These are phyloP conservation scores for Apiosordaria backusii DNA, from an alignment of 495 filamentous ascomycete species.

Conservation along the genomic window DNA sequence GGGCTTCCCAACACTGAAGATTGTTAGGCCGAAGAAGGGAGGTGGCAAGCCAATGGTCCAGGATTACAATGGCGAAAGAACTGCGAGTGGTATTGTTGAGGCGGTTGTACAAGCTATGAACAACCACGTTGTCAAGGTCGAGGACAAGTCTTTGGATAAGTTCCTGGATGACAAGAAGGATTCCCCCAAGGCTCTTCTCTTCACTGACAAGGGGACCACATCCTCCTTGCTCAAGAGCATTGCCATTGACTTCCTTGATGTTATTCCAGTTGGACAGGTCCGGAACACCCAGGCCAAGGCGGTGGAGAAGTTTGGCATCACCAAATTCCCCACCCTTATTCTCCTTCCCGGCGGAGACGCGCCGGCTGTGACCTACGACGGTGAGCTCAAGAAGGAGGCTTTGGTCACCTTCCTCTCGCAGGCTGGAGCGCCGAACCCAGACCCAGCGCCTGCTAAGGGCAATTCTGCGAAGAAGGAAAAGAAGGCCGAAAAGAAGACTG, in stretches of 20 bases:
- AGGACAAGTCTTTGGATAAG: slow-evolving; percentile 71
- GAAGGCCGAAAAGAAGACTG: slow-evolving; percentile 11
- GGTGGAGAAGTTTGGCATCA: slow-evolving; percentile 69
- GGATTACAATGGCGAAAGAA: slow-evolving; percentile 84
- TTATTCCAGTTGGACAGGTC: slow-evolving; percentile 78
- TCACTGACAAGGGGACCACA: slow-evolving; percentile 90
- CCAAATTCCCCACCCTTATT: slow-evolving; percentile 74
- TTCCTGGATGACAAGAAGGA: slow-evolving; percentile 73
- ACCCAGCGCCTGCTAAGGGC: slow-evolving; percentile 50
- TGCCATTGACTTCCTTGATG: slow-evolving; percentile 87
- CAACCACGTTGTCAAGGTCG: slow-evolving; percentile 86
- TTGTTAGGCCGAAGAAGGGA: slow-evolving; percentile 75
- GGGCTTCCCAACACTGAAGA: slow-evolving; percentile 96
- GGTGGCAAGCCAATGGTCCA: slow-evolving; percentile 77
- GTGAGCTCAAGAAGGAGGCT: slow-evolving; percentile 79
- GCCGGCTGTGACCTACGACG: slow-evolving; percentile 69
- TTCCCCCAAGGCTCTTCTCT: slow-evolving; percentile 81
- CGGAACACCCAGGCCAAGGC: slow-evolving; percentile 74
- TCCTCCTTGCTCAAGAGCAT: slow-evolving; percentile 77
- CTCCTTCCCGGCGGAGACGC: slow-evolving; percentile 71
- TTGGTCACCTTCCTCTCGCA: slow-evolving; percentile 83
- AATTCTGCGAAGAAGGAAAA: slow-evolving; percentile 50
- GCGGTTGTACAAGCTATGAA: slow-evolving; percentile 82
- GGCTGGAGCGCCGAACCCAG: slow-evolving; percentile 69
- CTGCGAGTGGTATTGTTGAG: slow-evolving; percentile 81